Conservation (phyloP, 805 yeast genomes). For the Pichia nanzhaoensis region DNA sequence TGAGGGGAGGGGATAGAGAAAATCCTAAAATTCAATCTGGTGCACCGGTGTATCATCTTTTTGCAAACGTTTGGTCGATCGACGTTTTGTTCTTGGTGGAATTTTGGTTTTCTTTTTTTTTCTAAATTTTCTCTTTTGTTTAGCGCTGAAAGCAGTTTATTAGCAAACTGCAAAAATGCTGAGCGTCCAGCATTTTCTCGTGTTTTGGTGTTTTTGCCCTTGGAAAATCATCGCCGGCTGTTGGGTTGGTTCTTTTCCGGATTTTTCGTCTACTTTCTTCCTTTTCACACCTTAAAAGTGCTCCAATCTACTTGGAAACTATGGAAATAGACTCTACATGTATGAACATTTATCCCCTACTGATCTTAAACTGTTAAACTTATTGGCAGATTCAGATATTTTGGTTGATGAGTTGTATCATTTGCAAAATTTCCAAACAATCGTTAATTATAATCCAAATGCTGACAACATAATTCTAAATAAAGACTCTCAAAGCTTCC, state of each 20-base stretch:
- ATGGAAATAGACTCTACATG: conserved; percentile 6
- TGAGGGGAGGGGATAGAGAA: background rate
- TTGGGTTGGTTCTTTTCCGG: background rate
- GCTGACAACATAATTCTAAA: conserved; percentile 37
- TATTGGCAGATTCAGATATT: conserved; percentile 9
- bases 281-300: background rate
- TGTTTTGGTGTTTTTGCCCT: background rate
- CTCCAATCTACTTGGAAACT: conserved; percentile 5
- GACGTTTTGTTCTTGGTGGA: no score
- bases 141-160: background rate
- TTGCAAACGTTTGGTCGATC: background rate
- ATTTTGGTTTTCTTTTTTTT: background rate
- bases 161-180: no score
- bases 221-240: background rate
- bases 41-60: background rate
- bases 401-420: conserved; percentile 55
- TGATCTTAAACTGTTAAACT: conserved; percentile 2
- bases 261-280: background rate
- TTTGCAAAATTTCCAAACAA: conserved; percentile 51
- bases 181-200: no score
- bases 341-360: conserved; percentile 6
- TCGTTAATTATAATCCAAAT: conserved; percentile 46
- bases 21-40: background rate
- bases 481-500: conserved; percentile 26
- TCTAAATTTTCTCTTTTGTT: background rate